Conservation (phyloP, 805 yeast genomes). For the Starmerella apis region DNA sequence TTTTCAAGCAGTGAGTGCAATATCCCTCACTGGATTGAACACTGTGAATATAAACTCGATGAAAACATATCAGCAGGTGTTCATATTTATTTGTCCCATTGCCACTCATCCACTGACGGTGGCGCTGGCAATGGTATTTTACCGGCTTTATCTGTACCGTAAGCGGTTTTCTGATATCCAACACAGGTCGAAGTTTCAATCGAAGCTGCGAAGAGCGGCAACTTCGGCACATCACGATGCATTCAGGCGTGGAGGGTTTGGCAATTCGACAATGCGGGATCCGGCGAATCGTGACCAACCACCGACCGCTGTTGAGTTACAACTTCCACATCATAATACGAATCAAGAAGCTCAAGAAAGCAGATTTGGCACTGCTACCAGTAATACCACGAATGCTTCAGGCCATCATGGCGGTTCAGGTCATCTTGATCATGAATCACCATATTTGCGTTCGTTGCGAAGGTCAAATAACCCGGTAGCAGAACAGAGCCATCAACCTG, state of each 20-base stretch:
- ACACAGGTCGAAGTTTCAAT: constrained; percentile 63
- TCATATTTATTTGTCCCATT: constrained; percentile 50
- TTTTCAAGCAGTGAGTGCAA: constrained; percentile 63
- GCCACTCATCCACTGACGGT: constrained; percentile 81
- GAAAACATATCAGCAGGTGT: constrained; percentile 68
- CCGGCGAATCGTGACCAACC: neutral
- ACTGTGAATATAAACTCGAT: constrained; percentile 59
- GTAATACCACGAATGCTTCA: too few species aligned
- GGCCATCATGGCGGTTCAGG: neutral
- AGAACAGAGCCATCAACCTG: too few species aligned
- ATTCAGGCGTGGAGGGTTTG: neutral
- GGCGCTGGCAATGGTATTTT: constrained; percentile 63
- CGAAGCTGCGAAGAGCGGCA: constrained; percentile 70
- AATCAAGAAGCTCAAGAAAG: neutral
- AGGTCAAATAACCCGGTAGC: neutral
- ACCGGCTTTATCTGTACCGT: constrained; percentile 83
- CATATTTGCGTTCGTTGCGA: neutral
- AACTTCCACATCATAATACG: neutral
- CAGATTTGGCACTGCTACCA: neutral
- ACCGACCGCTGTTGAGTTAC: neutral
- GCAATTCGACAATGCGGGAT: neutral
- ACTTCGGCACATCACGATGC: constrained; percentile 43
- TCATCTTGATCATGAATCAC: neutral
- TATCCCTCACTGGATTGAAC: constrained; percentile 88
- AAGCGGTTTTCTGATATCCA: constrained; percentile 75